A percentile compares a stretch with the other conserved stretches of the same genome.
phyloP scores from a whole-genome alignment of 208 protist genomes.

The Leishmania arabica region DNA sequence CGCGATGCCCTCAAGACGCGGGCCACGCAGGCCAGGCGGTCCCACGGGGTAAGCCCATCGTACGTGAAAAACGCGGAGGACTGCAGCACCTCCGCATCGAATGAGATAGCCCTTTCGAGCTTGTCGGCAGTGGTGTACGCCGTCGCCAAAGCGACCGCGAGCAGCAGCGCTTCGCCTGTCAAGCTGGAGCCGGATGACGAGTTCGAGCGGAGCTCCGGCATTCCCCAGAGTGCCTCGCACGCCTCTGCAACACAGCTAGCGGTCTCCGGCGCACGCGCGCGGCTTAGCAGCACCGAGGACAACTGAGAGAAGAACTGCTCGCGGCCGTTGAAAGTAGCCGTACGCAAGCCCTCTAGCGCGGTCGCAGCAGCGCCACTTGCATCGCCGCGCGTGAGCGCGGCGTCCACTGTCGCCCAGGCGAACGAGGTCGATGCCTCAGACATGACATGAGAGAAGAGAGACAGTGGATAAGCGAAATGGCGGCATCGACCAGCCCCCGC shows the following conservation, averaged over 20 bases:
- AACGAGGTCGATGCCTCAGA: not conserved
- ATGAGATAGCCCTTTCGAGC: slow-evolving; percentile 12
- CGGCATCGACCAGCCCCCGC: not conserved
- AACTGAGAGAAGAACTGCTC: slow-evolving; percentile 22
- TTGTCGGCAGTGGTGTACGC: slow-evolving; percentile 16
- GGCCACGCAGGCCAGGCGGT: slow-evolving; percentile 27
- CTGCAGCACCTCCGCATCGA: slow-evolving; percentile 31
- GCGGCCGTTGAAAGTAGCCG: slow-evolving; percentile 5
- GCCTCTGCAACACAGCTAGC: slow-evolving; percentile 18
- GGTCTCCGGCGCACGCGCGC: not conserved
- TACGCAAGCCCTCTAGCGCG: slow-evolving; percentile 6
- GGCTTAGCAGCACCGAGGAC: slow-evolving; percentile 1
- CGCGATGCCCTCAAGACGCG: slow-evolving; percentile 21
- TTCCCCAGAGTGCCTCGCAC: slow-evolving; percentile 17
- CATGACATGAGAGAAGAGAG: not conserved
- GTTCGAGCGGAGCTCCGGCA: slow-evolving; percentile 21
- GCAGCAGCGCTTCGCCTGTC: slow-evolving; percentile 22
- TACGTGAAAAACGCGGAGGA: slow-evolving; percentile 27
- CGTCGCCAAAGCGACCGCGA: slow-evolving; percentile 4
- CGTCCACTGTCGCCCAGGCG: slow-evolving; percentile 5
- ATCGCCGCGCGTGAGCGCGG: slow-evolving; percentile 10
- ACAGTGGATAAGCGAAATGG: not conserved
- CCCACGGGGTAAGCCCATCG: slow-evolving; percentile 14
- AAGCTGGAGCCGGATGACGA: not conserved
- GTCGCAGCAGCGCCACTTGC: not conserved